A percentile compares a stretch with the other conserved stretches of the same genome.
These are phyloP conservation scores for Obelidium mucronatum DNA, from an alignment of 192 early-diverging fungal species.

Conservation along the genomic window DNA sequence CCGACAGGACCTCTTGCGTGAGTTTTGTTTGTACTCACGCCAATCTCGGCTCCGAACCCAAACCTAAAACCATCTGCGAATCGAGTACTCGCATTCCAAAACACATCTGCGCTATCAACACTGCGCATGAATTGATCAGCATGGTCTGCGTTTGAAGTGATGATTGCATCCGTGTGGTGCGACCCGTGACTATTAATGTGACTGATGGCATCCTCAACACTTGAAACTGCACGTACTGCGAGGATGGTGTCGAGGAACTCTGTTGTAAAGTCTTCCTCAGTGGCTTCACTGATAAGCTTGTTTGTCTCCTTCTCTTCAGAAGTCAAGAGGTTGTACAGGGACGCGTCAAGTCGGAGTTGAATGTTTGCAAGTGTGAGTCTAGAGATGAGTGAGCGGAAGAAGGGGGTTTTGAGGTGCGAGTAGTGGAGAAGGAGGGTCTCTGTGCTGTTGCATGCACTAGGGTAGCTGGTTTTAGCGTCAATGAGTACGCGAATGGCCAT, in stretches of 20 bases:
- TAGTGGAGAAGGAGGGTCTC: constrained; percentile 92
- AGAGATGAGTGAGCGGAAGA: constrained; percentile 42
- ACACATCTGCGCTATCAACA: constrained; percentile 98
- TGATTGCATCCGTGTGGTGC: constrained; percentile 96
- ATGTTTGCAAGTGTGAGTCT: constrained; percentile 16
- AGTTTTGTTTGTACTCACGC: constrained; percentile 98
- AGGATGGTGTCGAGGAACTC: constrained; percentile 91
- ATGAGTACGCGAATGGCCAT: constrained; percentile 84
- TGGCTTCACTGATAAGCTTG: constrained; percentile 35
- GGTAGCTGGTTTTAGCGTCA: constrained; percentile 94
- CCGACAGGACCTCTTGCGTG: constrained; percentile 99
- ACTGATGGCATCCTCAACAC: constrained; percentile 79
- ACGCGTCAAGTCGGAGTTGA: neutral
- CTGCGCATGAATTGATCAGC: constrained; percentile 88
- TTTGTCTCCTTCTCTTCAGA: neutral
- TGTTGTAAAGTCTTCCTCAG: constrained; percentile 78
- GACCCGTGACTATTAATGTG: constrained; percentile 95
- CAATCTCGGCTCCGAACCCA: constrained; percentile 98
- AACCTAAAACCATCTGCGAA: constrained; percentile 99
- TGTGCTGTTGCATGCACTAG: constrained; percentile 94
- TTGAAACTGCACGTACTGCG: constrained; percentile 80
- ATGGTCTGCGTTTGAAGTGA: constrained; percentile 75
- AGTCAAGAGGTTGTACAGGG: neutral
- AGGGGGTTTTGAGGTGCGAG: constrained; percentile 21
- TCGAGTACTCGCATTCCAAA: constrained; percentile 94